Evolutionary conservation across 805 yeast species (phyloP).

Genomic region (Ogataea trehalophila): DNA sequence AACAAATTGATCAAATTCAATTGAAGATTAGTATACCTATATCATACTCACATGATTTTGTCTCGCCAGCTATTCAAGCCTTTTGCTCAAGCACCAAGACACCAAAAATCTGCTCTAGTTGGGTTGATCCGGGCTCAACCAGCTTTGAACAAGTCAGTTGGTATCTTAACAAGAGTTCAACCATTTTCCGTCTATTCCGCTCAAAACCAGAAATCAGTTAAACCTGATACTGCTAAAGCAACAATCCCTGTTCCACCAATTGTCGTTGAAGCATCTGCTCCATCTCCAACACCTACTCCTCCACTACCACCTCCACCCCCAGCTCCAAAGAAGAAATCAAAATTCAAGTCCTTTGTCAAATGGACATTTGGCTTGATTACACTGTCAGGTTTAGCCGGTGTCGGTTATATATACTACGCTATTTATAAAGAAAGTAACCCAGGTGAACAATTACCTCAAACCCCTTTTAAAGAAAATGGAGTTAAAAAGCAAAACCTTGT

Average conservation of each 20-base stretch:
- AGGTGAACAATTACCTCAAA: slow-evolving; percentile 52
- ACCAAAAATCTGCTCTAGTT: too few species aligned
- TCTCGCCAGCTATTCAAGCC: too few species aligned
- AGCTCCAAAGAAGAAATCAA: slow-evolving; percentile 8
- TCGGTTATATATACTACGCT: slow-evolving; percentile 57
- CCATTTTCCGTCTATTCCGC: neutral
- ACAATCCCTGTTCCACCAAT: neutral
- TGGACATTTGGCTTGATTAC: slow-evolving; percentile 45
- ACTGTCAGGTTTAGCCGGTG: slow-evolving; percentile 42
- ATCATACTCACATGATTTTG: too few species aligned
- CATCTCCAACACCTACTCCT: neutral
- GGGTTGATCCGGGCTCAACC: too few species aligned
- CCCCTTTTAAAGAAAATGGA: slow-evolving; percentile 41
- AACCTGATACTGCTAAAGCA: neutral
- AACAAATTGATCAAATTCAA: too few species aligned
- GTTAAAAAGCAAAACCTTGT: slow-evolving; percentile 66
- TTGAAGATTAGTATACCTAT: too few species aligned
- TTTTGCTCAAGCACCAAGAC: too few species aligned
- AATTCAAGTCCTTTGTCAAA: slow-evolving; percentile 26
- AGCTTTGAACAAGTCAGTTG: too few species aligned
- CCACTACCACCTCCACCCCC: slow-evolving; percentile 6
- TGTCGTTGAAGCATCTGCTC: neutral
- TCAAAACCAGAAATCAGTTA: neutral
- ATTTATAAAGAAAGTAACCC: slow-evolving; percentile 61
- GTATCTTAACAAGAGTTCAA: too few species aligned